Base-by-base conservation (phyloP, 768 basidiomycete species). In the Phylloporus arenicola region DNA sequence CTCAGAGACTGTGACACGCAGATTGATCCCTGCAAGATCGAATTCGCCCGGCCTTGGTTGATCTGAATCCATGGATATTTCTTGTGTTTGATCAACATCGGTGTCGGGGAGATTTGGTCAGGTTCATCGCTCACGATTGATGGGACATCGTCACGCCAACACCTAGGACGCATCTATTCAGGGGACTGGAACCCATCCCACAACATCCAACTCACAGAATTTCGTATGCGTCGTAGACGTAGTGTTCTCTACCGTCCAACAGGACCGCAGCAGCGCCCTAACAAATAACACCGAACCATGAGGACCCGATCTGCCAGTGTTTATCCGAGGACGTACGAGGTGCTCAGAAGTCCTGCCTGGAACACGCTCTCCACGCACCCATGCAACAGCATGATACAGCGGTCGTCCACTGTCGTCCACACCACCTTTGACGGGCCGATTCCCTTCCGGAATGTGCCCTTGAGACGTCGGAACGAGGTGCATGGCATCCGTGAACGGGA, bases 401-500 rank as follows among this genome's bases (percentile, higher is more conserved):
- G 25, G 14, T 11, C 46, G 46, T 16, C 38, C 46, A 20, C 19
- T 16, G 25, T 40, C 44, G n/a, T 53, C 44, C 17, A 34, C 11
- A 9, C 52, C 52, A 31, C 44, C 52, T 25, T 35, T 39, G 1
- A 53, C 44, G 5, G 44, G 43, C 11, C 33, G 37, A 30, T 14
- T 20, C 6, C 47, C 37, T 4, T 24, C 22, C 22, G 22, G 22
- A 24, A 53, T 40, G 38, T 31, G 31, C 5, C 43, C 47, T 7
- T 49, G 43, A 29, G 45, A 46, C 22, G 45, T 46, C 29, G 46
- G 46, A 1, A 47, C 38, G 12, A 40, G 46, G 25, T 42, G 44
- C 52, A 53, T 53, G 25, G 16, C 14, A 11, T 45, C 29, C 29
- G 44, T 53, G 39, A 50, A 50, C n/a, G 44, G 48, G 20, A 53